Evolutionary conservation across 1,284 basidiomycete species (phyloP).

Genomic region (Apiotrichum akiyoshidainum): DNA sequence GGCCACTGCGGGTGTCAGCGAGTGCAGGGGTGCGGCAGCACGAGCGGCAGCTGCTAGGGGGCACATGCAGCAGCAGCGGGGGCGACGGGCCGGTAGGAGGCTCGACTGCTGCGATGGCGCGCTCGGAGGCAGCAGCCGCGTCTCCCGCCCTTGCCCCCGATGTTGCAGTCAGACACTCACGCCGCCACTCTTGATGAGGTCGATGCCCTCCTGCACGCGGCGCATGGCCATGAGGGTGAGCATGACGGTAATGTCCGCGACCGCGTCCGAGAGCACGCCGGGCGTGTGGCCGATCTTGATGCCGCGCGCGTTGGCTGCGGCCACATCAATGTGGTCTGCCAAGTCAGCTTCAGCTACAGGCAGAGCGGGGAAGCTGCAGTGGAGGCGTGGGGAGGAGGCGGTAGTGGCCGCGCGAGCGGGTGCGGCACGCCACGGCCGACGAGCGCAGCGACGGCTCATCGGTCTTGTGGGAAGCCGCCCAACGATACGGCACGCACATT

Average conservation of each 20-base stretch:
- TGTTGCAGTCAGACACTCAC: slow-evolving; percentile 49
- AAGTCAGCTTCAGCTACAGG: no score
- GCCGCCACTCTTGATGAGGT: slow-evolving; percentile 65
- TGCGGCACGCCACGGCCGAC: no score
- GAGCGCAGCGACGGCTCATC: no score
- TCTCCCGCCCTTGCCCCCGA: background rate
- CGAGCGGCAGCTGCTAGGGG: background rate
- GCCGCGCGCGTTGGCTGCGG: slow-evolving; percentile 61
- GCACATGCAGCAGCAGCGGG: no score
- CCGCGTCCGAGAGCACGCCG: slow-evolving; percentile 81
- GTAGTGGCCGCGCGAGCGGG: no score
- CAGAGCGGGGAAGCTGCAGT: no score
- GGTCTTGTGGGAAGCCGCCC: no score
- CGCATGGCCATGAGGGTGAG: slow-evolving; percentile 86
- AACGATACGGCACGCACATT: no score
- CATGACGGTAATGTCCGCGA: slow-evolving; percentile 83
- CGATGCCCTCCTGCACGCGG: slow-evolving; percentile 64
- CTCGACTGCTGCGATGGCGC: no score
- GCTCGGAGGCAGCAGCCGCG: background rate
- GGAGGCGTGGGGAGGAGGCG: no score
- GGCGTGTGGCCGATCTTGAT: slow-evolving; percentile 87
- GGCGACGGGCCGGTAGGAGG: no score
- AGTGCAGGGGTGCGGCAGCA: background rate
- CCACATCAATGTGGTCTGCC: slow-evolving; percentile 71
- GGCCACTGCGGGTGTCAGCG: slow-evolving; percentile 55